Percentiles rank a stretch among this genome's conserved stretches.
phyloP scores from a whole-genome alignment of 1,284 basidiomycete species.

The Ceratobasidium sp. region DNA sequence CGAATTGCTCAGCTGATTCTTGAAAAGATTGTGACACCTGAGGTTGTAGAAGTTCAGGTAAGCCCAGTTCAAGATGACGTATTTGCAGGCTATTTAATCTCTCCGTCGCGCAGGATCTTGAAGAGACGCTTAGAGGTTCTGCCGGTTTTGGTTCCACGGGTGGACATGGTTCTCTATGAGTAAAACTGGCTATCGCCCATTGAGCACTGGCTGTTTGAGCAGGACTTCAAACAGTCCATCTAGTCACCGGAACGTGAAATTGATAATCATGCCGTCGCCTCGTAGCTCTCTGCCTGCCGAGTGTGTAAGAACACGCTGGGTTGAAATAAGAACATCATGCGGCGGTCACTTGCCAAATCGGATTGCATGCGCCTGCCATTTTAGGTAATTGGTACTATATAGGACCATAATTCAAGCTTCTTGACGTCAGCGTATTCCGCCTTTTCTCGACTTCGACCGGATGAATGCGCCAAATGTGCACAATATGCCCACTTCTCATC shows the following conservation, averaged over 20 bases:
- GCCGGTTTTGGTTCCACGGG: slow-evolving; percentile 96
- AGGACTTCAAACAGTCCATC: too few relatives aligned
- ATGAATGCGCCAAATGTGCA: slow-evolving; percentile 35
- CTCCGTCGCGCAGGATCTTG: slow-evolving; percentile 65
- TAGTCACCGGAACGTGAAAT: background rate
- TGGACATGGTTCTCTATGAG: slow-evolving; percentile 46
- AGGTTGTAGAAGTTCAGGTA: slow-evolving; percentile 85
- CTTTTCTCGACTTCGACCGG: slow-evolving; percentile 30
- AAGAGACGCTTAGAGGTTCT: slow-evolving; percentile 83
- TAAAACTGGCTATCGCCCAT: too few relatives aligned
- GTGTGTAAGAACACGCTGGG: too few relatives aligned
- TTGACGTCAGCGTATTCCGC: background rate
- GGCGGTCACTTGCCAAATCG: background rate
- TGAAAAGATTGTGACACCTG: slow-evolving; percentile 88
- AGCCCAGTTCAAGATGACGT: slow-evolving; percentile 46
- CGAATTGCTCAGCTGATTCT: slow-evolving; percentile 94
- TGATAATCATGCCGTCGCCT: background rate
- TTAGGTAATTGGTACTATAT: background rate
- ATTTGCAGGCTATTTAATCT: slow-evolving; percentile 5
- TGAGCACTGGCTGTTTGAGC: background rate
- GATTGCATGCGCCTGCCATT: background rate
- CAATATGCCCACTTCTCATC: slow-evolving; percentile 20
- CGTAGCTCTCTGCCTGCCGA: too few relatives aligned
- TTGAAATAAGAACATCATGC: background rate
- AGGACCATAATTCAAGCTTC: slow-evolving; percentile 6